These are phyloP conservation scores for Pugionium cornutum DNA, from an alignment of 345 rosid genomes.

Conservation along the genomic window DNA sequence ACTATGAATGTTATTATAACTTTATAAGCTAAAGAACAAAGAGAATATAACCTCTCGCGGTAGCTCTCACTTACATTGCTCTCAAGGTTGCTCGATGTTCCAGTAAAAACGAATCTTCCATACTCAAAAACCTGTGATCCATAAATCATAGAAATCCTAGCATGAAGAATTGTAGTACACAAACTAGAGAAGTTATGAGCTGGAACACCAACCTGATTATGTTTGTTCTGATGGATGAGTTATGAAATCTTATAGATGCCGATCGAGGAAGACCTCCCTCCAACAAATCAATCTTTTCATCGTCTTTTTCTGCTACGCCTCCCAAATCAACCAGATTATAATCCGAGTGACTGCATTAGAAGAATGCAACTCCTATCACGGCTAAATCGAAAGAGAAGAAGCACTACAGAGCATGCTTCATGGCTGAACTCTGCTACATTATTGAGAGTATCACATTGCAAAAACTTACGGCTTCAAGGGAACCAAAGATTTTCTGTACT, in stretches of 20 bases:
- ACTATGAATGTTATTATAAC: constrained; percentile 24
- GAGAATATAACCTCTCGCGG: constrained; percentile 6
- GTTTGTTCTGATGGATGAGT: constrained; percentile 65
- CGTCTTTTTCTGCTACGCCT: constrained; percentile 63
- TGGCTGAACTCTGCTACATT: neutral
- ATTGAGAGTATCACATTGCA: constrained; percentile 8
- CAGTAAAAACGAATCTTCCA: constrained; percentile 92
- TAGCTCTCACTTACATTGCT: constrained; percentile 66
- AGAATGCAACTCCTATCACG: constrained; percentile 13
- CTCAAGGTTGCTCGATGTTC: constrained; percentile 81
- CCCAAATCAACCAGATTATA: constrained; percentile 77
- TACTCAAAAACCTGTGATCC: constrained; percentile 66
- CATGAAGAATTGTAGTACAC: constrained; percentile 10
- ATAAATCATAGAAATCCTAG: constrained; percentile 10
- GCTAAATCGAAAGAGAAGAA: neutral
- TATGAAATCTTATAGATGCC: constrained; percentile 66
- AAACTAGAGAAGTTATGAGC: constrained; percentile 22
- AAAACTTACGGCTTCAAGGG: constrained; percentile 75
- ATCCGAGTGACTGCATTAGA: constrained; percentile 83
- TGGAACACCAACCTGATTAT: constrained; percentile 59
- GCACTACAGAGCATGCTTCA: neutral
- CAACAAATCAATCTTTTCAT: constrained; percentile 80
- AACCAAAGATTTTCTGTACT: constrained; percentile 57
- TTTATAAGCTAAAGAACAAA: neutral
- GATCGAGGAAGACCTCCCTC: constrained; percentile 90